Percentiles rank a stretch among this genome's conserved stretches.
Conservation (phyloP, 2,329 filamentous ascomycete genomes). For the Pseudogymnoascus sp. region DNA sequence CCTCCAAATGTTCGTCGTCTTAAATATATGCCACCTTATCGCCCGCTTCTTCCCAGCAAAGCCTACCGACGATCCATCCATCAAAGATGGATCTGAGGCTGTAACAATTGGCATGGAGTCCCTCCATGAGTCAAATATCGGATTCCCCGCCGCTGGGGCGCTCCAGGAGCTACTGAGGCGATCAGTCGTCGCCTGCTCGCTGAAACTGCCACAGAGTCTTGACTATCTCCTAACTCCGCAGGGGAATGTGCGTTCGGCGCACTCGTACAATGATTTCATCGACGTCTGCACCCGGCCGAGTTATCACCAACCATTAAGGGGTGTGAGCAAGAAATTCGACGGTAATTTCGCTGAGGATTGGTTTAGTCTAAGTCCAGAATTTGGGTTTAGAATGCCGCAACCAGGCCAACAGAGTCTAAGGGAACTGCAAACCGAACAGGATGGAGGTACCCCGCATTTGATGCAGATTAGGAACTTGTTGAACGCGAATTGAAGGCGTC, state of each 20-base stretch:
- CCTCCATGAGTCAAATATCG: conserved; percentile 23
- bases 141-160: conserved; percentile 27
- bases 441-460: conserved; percentile 23
- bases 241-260: conserved; percentile 5
- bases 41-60: conserved; percentile 25
- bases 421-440: conserved; percentile 17
- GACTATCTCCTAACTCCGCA: conserved; percentile 15
- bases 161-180: conserved; percentile 27
- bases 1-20: conserved; percentile 28
- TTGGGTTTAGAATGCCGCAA: conserved; percentile 17
- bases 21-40: conserved; percentile 27
- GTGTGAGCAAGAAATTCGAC: conserved; percentile 25
- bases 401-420: background rate
- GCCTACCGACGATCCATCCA: conserved; percentile 16
- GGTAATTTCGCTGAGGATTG: conserved; percentile 26
- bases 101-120: conserved; percentile 25
- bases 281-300: conserved; percentile 27
- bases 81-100: conserved; percentile 23
- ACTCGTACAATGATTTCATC: conserved; percentile 24
- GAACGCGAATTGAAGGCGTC: conserved; percentile 20
- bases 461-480: conserved; percentile 29
- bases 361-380: conserved; percentile 16
- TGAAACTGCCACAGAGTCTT: conserved; percentile 21
- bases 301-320: conserved; percentile 25
- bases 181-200: conserved; percentile 21